Evolutionary conservation across 164 flowering plant species (phyloP).

Genomic region (Vitis labrusca): DNA sequence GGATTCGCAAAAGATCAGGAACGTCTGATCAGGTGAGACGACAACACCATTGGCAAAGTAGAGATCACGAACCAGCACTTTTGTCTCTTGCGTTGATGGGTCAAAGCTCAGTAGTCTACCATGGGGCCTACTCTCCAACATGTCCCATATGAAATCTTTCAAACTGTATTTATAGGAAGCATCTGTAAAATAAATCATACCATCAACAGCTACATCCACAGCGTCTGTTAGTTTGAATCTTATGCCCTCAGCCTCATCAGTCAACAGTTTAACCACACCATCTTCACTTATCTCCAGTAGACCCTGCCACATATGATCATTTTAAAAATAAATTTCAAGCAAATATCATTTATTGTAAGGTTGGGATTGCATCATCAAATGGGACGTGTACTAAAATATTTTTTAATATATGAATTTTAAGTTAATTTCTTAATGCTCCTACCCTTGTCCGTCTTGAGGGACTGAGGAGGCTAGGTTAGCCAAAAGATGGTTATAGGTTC

Average conservation of each 20-base stretch:
- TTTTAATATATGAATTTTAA: too few relatives aligned
- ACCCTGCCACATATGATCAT: conserved; percentile 41
- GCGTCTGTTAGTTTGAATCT: conserved; percentile 63
- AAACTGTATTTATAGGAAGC: conserved; percentile 62
- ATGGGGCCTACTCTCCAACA: conserved; percentile 70
- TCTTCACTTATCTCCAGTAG: conserved; percentile 51
- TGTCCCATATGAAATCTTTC: conserved; percentile 26
- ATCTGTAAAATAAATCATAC: conserved; percentile 80
- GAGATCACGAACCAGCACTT: conserved; percentile 52
- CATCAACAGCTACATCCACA: conserved; percentile 63
- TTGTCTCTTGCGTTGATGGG: conserved; percentile 49
- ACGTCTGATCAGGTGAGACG: conserved; percentile 57
- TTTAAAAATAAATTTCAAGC: too few relatives aligned
- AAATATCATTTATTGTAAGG: too few relatives aligned
- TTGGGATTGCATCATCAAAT: too few relatives aligned
- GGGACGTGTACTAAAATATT: too few relatives aligned
- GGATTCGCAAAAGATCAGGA: conserved; percentile 73
- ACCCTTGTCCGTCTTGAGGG: too few relatives aligned
- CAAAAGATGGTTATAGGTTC: too few relatives aligned
- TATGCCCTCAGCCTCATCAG: conserved; percentile 65
- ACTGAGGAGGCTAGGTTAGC: too few relatives aligned
- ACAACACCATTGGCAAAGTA: conserved; percentile 89
- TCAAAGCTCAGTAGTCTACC: conserved; percentile 80
- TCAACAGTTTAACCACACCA: conserved; percentile 44
- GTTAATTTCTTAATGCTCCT: too few relatives aligned